Percentiles rank a stretch among this genome's conserved stretches.
phyloP scores from a whole-genome alignment of 805 yeast genomes.

The Ogataea kodamae region DNA sequence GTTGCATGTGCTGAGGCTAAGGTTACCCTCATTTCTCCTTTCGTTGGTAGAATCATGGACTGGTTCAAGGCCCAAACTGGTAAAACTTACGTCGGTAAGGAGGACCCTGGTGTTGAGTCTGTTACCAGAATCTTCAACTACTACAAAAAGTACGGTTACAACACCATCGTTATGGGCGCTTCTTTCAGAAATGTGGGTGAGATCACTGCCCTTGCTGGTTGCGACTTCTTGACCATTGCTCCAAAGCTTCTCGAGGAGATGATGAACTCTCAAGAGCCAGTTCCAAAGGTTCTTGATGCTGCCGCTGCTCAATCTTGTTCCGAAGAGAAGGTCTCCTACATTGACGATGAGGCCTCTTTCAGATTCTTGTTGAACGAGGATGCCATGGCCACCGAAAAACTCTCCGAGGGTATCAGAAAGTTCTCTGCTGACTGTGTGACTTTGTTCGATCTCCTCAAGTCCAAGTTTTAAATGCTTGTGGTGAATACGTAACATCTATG shows the following conservation, averaged over 20 bases:
- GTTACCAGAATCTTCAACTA: conserved; percentile 90
- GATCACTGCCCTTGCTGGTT: conserved; percentile 95
- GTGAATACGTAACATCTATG: too few species aligned
- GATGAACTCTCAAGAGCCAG: conserved; percentile 67
- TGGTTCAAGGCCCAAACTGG: conserved; percentile 97
- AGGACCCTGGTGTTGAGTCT: conserved; percentile 95
- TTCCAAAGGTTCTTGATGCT: conserved; percentile 80
- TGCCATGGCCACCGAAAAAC: conserved; percentile 97
- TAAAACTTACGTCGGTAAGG: conserved; percentile 70
- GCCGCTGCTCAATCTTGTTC: conserved; percentile 53
- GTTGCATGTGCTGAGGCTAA: conserved; percentile 98
- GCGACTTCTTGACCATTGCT: conserved; percentile 92
- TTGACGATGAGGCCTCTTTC: conserved; percentile 86
- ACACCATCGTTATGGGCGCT: conserved; percentile 99
- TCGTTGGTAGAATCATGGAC: conserved; percentile 98
- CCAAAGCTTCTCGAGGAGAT: conserved; percentile 90
- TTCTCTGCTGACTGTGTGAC: conserved; percentile 92
- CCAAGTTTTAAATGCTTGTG: conserved; percentile 11
- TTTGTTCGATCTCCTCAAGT: conserved; percentile 55
- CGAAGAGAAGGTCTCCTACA: conserved; percentile 68
- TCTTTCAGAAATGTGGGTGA: conserved; percentile 97
- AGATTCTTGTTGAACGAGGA: conserved; percentile 91
- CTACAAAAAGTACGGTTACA: conserved; percentile 95
- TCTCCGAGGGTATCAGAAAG: conserved; percentile 96
- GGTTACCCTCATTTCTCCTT: conserved; percentile 95